Base-by-base conservation (phyloP, 345 rosid species). In the Linum trigynum region DNA sequence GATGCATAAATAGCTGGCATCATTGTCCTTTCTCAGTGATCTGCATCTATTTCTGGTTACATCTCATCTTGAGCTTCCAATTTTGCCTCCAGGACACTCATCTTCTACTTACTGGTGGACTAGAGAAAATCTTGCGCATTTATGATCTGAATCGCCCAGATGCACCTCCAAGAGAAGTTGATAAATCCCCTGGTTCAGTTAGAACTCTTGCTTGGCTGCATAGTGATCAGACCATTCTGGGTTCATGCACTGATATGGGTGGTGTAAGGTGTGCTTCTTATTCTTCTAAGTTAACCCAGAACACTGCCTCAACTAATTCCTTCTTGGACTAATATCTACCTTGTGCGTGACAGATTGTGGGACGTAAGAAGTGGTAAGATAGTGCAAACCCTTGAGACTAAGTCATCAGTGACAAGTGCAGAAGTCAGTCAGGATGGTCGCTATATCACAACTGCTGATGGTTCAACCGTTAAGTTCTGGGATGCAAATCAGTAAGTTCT, bases 351-450 rank as follows among this genome's bases (percentile, higher is more conserved):
- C 70, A 92, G 98, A 81, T 80, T 92, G 71, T 92, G 96, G 97
- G 98, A 92, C 79, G 66, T 79, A 61, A 83, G 97, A 79, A 92
- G 91, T 74, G 94, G 91, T 50, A 75, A 86, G 70, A 86, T 90
- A 68, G 86, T 92, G 75, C 90, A 75, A 62, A 92, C 89, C 32
- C 84, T 92, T 62, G 97, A 86, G 70, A 92, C 98, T 38, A 81
- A 76, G 66, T 90, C 81, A 45, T 84, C 98, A 48, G 97, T 90
- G 61, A 92, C 98, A 39, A 86, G 96, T 74, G 88, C 96, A 67
- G 98, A 92, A 84, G 97, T 88, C 70, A 88, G 98, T 76, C 97
- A 67, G 78, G 95, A 90, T 77, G 96, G 96, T 57, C 86, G 92
- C 38, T 90, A 86, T 74, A 92, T 92, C 69, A 92, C 97, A 8